Conservation (phyloP, 208 protist genomes). For the Leishmania martiniquensis region DNA sequence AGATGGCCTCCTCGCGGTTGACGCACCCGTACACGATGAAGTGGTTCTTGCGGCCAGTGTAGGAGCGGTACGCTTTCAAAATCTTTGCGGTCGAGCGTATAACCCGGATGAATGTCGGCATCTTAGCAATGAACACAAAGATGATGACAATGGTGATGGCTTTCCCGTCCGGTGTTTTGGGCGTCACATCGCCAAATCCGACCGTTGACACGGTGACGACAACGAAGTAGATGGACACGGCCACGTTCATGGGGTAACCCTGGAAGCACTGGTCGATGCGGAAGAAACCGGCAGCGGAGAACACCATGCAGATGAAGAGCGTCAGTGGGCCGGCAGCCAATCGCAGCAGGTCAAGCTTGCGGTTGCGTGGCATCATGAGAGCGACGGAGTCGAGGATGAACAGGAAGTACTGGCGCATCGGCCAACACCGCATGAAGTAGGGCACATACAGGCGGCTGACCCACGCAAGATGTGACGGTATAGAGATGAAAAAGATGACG, state of each 20-base stretch:
- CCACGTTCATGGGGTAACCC: conserved; percentile 62
- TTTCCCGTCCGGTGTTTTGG: conserved; percentile 61
- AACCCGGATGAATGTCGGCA: conserved; percentile 85
- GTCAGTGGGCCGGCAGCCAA: conserved; percentile 65
- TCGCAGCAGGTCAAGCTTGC: conserved; percentile 72
- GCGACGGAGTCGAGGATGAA: conserved; percentile 83
- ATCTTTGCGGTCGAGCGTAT: conserved; percentile 67
- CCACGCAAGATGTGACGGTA: conserved; percentile 48
- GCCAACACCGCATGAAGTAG: conserved; percentile 86
- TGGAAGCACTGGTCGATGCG: conserved; percentile 78
- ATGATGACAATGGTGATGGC: conserved; percentile 78
- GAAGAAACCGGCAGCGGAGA: conserved; percentile 69
- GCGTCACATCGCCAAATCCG: conserved; percentile 85
- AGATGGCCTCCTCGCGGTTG: conserved; percentile 67
- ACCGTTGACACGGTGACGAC: conserved; percentile 84
- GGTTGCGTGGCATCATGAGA: conserved; percentile 59
- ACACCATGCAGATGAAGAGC: conserved; percentile 80
- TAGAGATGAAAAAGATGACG: conserved; percentile 65
- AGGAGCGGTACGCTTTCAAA: conserved; percentile 62
- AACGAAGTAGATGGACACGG: conserved; percentile 73
- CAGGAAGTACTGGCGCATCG: conserved; percentile 88
- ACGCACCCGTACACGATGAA: conserved; percentile 87
- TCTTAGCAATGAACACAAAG: conserved; percentile 80
- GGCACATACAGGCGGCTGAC: conserved; percentile 86
- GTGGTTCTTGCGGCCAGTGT: conserved; percentile 69